Conservation (phyloP, 169 alveolate genomes). For the Eimeria praecox region DNA sequence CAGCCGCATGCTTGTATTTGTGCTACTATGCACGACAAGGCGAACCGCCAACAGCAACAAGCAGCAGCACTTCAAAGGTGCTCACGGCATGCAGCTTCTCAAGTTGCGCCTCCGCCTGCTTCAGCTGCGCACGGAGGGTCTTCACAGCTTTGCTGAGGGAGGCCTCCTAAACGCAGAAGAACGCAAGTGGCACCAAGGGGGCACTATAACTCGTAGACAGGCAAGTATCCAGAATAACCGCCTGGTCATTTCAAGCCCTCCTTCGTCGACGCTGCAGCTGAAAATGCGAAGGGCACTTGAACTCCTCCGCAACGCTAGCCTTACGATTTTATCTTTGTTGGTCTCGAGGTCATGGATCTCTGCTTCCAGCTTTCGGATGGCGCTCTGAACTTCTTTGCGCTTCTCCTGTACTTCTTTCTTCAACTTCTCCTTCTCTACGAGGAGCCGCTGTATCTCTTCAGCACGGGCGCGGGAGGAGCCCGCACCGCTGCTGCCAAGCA, state of each 20-base stretch:
- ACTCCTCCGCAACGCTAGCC: too few species aligned
- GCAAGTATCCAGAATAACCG: too few species aligned
- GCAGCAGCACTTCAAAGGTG: background rate
- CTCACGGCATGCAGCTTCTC: conserved; percentile 49
- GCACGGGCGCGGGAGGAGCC: conserved; percentile 26
- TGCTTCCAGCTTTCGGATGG: conserved; percentile 14
- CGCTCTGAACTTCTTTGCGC: background rate
- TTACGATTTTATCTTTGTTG: conserved; percentile 76
- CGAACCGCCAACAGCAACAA: background rate
- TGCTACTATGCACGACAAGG: background rate
- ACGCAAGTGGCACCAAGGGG: too few species aligned
- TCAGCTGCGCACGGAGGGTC: conserved; percentile 49
- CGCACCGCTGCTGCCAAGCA: conserved; percentile 36
- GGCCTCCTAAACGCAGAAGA: conserved; percentile 28
- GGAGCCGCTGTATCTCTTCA: conserved; percentile 6
- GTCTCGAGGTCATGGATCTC: conserved; percentile 76
- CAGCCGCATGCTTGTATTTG: background rate
- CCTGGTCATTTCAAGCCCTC: too few species aligned
- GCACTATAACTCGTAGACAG: too few species aligned
- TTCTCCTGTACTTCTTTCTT: background rate
- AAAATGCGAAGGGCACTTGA: too few species aligned
- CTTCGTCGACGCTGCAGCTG: too few species aligned
- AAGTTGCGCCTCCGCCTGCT: conserved; percentile 8
- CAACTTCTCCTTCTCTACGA: background rate
- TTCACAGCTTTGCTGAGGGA: conserved; percentile 57